A percentile compares a stretch with the other conserved stretches of the same genome.
Conservation (phyloP, 2,329 filamentous ascomycete species). For the Pseudodiploospora longispora region DNA sequence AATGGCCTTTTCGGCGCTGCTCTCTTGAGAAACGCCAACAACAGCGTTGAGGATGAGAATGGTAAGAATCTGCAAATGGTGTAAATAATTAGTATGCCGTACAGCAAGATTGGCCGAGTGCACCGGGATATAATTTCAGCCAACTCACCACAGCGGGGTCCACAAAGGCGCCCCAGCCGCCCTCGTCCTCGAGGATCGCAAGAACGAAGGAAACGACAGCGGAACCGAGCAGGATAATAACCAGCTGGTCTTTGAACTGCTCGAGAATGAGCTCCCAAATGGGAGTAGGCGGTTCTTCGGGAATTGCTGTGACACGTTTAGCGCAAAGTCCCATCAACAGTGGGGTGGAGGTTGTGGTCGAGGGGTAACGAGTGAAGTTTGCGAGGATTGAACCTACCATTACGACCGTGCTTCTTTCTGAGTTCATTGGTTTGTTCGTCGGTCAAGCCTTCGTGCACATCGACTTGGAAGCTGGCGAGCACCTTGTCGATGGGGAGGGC, state of each 20-base stretch:
- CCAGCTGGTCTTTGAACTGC: conserved; percentile 98
- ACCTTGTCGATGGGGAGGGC: conserved; percentile 50
- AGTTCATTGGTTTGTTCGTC: conserved; percentile 49
- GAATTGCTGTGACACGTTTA: conserved; percentile 37
- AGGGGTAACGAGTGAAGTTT: background rate
- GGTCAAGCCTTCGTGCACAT: conserved; percentile 46
- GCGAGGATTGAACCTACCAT: conserved; percentile 41
- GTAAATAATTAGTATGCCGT: too few relatives aligned
- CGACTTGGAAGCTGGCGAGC: conserved; percentile 49
- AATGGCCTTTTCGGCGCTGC: conserved; percentile 96
- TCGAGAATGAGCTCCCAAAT: conserved; percentile 95
- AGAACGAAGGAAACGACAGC: conserved; percentile 89
- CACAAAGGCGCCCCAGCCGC: conserved; percentile 95
- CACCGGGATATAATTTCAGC: too few relatives aligned
- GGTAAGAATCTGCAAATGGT: conserved; percentile 66
- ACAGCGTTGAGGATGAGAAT: conserved; percentile 95
- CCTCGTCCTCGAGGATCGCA: conserved; percentile 85
- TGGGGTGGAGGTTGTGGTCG: background rate
- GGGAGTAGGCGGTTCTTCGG: conserved; percentile 90
- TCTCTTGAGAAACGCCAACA: conserved; percentile 97
- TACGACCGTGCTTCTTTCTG: conserved; percentile 54
- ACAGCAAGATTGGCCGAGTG: too few relatives aligned
- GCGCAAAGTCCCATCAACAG: background rate
- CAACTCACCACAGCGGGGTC: conserved; percentile 82
- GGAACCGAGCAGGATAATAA: conserved; percentile 87